Percentiles rank a stretch among this genome's conserved stretches.
Evolutionary conservation across 768 basidiomycete species (phyloP).

Genomic region (Tricholoma hemisulphureum): DNA sequence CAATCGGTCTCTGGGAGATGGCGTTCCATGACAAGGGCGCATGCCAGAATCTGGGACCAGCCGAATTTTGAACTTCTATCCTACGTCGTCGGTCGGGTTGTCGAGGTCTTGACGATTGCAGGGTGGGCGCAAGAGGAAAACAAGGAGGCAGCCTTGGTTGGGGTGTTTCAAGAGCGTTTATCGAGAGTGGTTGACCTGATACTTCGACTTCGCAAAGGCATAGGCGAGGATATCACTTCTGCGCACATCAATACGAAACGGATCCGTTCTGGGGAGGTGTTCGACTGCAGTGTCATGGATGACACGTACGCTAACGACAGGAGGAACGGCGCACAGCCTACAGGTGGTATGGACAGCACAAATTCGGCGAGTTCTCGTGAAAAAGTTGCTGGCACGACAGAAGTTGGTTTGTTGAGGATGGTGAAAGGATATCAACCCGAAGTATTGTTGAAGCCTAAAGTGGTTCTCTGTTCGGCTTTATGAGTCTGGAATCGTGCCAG

Average conservation of each 20-base stretch:
- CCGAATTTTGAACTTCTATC: background rate
- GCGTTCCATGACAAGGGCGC: constrained; percentile 14
- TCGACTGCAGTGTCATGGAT: constrained; percentile 6
- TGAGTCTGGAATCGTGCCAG: no score
- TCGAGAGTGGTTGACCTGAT: constrained; percentile 2
- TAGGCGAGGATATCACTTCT: constrained; percentile 10
- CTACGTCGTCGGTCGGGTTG: constrained; percentile 6
- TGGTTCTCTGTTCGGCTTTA: constrained; percentile 7
- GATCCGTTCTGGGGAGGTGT: background rate
- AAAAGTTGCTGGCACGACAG: constrained; percentile 3
- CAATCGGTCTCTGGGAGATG: constrained; percentile 16
- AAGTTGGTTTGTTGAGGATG: constrained; percentile 2
- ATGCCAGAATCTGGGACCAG: constrained; percentile 7
- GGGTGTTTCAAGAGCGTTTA: constrained; percentile 1
- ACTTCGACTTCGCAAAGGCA: constrained; percentile 4
- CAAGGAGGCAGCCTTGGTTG: background rate
- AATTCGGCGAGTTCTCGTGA: background rate
- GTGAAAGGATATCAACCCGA: background rate
- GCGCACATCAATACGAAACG: background rate
- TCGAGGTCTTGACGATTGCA: constrained; percentile 11
- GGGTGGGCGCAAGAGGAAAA: constrained; percentile 13
- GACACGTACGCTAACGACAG: constrained; percentile 8
- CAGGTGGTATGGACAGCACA: background rate
- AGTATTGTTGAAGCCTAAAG: constrained; percentile 5
- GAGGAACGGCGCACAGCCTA: background rate